Evolutionary conservation across 768 basidiomycete genomes (phyloP), one percentile per base, ranked within the genome.

Genomic region (Grammothele lineata): DNA sequence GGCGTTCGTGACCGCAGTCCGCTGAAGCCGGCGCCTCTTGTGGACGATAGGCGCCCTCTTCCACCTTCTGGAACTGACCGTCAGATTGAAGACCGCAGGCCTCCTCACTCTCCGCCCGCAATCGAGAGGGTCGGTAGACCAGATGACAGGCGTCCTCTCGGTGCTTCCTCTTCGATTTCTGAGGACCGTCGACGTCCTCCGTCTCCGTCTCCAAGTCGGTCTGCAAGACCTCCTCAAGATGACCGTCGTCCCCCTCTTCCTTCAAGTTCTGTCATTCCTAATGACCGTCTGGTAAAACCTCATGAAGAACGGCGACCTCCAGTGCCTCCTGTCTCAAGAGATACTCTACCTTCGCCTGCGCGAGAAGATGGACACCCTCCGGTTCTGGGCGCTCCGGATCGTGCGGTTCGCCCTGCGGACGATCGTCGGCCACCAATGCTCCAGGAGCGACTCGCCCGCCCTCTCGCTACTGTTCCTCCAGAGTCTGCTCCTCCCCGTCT

Each of bases 101-200:
- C 26, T 26, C 42, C 41, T 12, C 47, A 49, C 5, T 40, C 46
- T 17, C 38, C 54, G 10, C 12, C 48, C 12, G 30, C 40, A 22
- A n/a, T 33, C 12, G 51, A 42, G 19, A 53, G 51, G 19, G 12
- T 17, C 8, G 43, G 44, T 14, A 49, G 55, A 38, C 51, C 40
- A 8, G 57, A 55, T 10, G 51, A 54, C 10, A 43, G 49, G 17
- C 40, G 50, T 11, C 46, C 54, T 24, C 39, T 44, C 46, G 26
- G 27, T 30, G 23, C 21, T 35, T n/a, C n/a, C n/a, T n/a, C n/a
- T n/a, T n/a, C n/a, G 25, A 18, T 45, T 24, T 5, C 27, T 5
- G 45, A 52, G 34, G 57, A 62, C 27, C 60, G 55, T 37, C 57
- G 54, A 14, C 48, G 45, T 17, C 46, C 50, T 35, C 36, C 37